These are phyloP conservation scores for Phytophthora boehmeriae DNA, from an alignment of 352 stramenopile genomes.

Conservation along the genomic window DNA sequence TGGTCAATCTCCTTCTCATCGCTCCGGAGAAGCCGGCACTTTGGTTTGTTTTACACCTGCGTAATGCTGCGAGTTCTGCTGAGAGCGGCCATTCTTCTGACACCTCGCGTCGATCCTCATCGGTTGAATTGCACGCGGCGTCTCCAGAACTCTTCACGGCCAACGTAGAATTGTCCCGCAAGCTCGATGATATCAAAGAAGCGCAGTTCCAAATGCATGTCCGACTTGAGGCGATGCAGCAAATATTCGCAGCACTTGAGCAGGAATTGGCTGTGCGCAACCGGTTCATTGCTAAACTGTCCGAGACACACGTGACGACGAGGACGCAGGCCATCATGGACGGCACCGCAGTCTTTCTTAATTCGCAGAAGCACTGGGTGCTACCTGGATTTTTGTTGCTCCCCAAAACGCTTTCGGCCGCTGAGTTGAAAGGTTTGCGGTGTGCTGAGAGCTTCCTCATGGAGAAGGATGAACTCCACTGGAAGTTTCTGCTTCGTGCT, in stretches of 20 bases:
- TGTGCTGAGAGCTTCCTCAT: constrained; percentile 69
- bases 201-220: constrained; percentile 47
- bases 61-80: background rate
- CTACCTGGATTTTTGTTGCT: constrained; percentile 44
- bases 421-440: constrained; percentile 50
- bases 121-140: constrained; percentile 10
- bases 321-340: constrained; percentile 75
- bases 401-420: constrained; percentile 20
- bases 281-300: constrained; percentile 63
- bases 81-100: background rate
- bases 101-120: constrained; percentile 12
- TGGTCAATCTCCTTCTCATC: constrained; percentile 52
- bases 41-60: constrained; percentile 57
- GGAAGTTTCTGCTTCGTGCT: constrained; percentile 49
- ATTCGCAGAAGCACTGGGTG: constrained; percentile 76
- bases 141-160: constrained; percentile 56
- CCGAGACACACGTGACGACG: constrained; percentile 45
- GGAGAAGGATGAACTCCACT: constrained; percentile 66
- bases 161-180: constrained; percentile 64
- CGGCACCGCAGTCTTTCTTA: constrained; percentile 58
- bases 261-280: constrained; percentile 52
- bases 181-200: constrained; percentile 56
- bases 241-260: constrained; percentile 23
- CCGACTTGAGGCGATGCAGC: constrained; percentile 35
- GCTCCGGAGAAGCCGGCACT: constrained; percentile 40